Evolutionary conservation across 495 filamentous ascomycete species (phyloP).

Genomic region (Xylaria longipes): DNA sequence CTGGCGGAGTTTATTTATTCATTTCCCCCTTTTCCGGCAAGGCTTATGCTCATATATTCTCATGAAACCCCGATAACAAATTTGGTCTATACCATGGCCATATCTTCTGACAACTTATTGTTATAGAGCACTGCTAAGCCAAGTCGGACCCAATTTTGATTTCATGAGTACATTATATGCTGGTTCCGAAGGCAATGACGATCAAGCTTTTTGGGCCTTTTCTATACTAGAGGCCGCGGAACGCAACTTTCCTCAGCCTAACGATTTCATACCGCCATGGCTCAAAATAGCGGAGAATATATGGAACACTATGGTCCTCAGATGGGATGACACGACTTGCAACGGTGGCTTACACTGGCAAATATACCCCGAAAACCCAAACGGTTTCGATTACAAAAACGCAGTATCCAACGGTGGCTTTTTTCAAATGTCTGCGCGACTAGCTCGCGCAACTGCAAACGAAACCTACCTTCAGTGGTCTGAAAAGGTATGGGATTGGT

Average conservation of each 20-base stretch:
- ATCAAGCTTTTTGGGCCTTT: conserved; percentile 84
- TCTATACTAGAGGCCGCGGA: conserved; percentile 77
- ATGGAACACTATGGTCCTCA: conserved; percentile 52
- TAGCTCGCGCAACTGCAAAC: conserved; percentile 70
- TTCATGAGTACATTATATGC: conserved; percentile 60
- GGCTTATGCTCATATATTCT: neutral
- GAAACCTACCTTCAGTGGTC: conserved; percentile 72
- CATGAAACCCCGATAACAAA: neutral
- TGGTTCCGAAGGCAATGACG: conserved; percentile 68
- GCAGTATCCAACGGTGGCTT: conserved; percentile 71
- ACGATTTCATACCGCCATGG: conserved; percentile 63
- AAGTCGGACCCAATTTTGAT: conserved; percentile 66
- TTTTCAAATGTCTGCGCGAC: conserved; percentile 72
- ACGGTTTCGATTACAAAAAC: conserved; percentile 77
- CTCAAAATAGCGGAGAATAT: conserved; percentile 59
- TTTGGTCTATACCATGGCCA: neutral
- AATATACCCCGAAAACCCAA: conserved; percentile 76
- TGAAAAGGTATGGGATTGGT: conserved; percentile 74
- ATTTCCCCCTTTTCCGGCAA: neutral
- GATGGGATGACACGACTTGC: conserved; percentile 75
- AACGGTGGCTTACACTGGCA: conserved; percentile 83
- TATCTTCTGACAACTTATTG: neutral
- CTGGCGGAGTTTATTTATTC: neutral
- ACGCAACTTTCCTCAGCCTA: conserved; percentile 70
- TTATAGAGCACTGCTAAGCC: conserved; percentile 62